phyloP scores from a whole-genome alignment of 2,329 filamentous ascomycete genomes.

The Alternaria longipes region DNA sequence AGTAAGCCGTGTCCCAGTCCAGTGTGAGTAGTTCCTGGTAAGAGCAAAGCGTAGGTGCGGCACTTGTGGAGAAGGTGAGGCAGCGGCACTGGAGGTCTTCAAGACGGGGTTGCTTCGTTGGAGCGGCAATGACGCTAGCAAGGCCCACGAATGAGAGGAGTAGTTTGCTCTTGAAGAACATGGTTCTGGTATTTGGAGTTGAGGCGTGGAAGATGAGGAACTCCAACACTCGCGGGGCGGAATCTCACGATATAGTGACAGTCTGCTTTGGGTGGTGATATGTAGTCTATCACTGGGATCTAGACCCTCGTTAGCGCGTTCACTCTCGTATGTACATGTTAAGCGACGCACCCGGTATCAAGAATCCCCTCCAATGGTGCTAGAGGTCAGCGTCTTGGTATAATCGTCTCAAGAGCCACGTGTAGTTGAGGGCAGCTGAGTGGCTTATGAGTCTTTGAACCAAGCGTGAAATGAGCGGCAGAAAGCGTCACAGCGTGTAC shows the following conservation, averaged over 20 bases:
- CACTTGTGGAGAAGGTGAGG: conserved; percentile 32
- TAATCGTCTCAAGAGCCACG: conserved; percentile 1
- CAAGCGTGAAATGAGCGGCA: conserved; percentile 1
- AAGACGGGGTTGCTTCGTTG: conserved; percentile 22
- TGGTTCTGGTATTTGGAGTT: conserved; percentile 1
- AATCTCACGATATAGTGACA: conserved; percentile 10
- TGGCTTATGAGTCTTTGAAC: conserved; percentile 4
- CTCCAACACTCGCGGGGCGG: background rate
- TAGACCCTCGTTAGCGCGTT: conserved; percentile 19
- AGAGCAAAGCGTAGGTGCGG: conserved; percentile 31
- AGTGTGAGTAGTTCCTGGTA: conserved; percentile 32
- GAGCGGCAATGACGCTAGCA: conserved; percentile 18
- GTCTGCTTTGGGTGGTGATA: conserved; percentile 9
- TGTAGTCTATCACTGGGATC: conserved; percentile 6
- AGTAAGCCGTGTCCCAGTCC: conserved; percentile 36
- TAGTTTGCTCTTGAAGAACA: conserved; percentile 11
- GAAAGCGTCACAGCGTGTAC: background rate
- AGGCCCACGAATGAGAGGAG: conserved; percentile 15
- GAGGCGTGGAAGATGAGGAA: background rate
- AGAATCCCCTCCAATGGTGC: conserved; percentile 10
- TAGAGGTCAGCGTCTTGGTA: background rate
- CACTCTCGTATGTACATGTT: conserved; percentile 6
- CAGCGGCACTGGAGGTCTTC: conserved; percentile 39
- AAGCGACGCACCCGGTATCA: conserved; percentile 1
- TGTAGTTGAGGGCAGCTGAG: background rate